phyloP scores from a whole-genome alignment of 1,139 yeast species.

The Ashbya aceris region DNA sequence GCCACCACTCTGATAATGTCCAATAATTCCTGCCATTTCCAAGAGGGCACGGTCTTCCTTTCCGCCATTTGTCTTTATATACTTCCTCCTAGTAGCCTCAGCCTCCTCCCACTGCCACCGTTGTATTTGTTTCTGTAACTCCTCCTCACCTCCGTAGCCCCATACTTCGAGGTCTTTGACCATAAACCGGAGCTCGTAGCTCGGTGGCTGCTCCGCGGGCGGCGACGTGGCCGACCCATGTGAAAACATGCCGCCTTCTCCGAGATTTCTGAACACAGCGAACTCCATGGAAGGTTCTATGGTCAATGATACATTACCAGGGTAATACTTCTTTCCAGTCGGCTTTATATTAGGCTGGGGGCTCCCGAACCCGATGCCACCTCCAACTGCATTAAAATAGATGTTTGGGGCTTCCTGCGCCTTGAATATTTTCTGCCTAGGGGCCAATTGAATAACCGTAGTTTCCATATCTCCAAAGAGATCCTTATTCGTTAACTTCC shows the following conservation, averaged over 20 bases:
- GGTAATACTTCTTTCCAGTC: slow-evolving; percentile 34
- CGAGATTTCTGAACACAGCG: slow-evolving; percentile 67
- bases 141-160: slow-evolving; percentile 80
- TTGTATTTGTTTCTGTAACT: slow-evolving; percentile 63
- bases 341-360: slow-evolving; percentile 48
- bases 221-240: slow-evolving; percentile 25
- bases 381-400: slow-evolving; percentile 59
- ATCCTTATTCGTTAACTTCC: slow-evolving; percentile 66
- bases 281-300: slow-evolving; percentile 72
- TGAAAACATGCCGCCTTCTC: slow-evolving; percentile 40
- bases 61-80: slow-evolving; percentile 52
- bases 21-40: slow-evolving; percentile 87
- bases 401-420: slow-evolving; percentile 32
- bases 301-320: slow-evolving; percentile 72
- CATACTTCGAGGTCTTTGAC: slow-evolving; percentile 78
- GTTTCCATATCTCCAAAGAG: slow-evolving; percentile 58
- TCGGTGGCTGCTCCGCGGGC: slow-evolving; percentile 16
- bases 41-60: slow-evolving; percentile 80
- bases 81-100: slow-evolving; percentile 71
- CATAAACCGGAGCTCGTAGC: slow-evolving; percentile 60
- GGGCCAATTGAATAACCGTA: slow-evolving; percentile 53
- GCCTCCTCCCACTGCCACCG: slow-evolving; percentile 89
- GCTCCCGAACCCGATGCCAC: slow-evolving; percentile 78
- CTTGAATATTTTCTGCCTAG: slow-evolving; percentile 50
- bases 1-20: slow-evolving; percentile 60